Base-by-base conservation (phyloP, 805 yeast species). In the Candida silvatica region DNA sequence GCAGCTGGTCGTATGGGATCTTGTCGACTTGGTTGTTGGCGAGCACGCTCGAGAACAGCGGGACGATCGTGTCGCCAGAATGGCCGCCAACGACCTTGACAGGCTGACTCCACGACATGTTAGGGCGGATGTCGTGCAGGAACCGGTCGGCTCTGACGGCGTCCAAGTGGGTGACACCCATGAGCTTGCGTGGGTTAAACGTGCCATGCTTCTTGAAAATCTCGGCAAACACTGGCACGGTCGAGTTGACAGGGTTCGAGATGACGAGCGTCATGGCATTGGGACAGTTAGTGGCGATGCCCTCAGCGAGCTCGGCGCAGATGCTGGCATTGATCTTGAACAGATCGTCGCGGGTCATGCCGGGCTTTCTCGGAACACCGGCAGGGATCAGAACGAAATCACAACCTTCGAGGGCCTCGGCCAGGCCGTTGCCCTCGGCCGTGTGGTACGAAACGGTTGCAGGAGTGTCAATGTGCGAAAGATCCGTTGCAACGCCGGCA, bases 1-100 rank as follows among this genome's bases (percentile, higher is more conserved):
- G 81, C 55, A 35, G 29, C 56, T 52, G 54, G 36, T 56, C 64
- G 51, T 50, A 52, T 48, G 54, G 53, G 39, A 51, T 61, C 41
- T 37, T 41, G 34, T 29, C 37, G 44, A 46, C 46, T 35, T 40
- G 45, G 40, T n/a, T n/a, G n/a, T 45, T 44, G 7, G 53, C 63
- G 37, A 52, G 54, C 51, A 50, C 52, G 17, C 55, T 49, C 26
- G 87, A 71, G 56, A 80, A 74, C 46, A 87, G 68, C 36, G 97
- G 97, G 28, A 87, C 92, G 54, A 87, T 87, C 33, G 96, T 87
- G 55, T 81, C 90, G 45, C 96, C 96, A 22, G 95, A 84, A 68
- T 87, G 97, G 35, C 97, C 97, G 42, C 96, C 97, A 47, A 87
- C 67, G 36, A 88, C 95, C 16, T 86, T 78, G 37, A 85, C 66